A percentile compares a stretch with the other conserved stretches of the same genome.
Conservation (phyloP, 148 eudicot genomes). For the Chenopodium berlandieri region DNA sequence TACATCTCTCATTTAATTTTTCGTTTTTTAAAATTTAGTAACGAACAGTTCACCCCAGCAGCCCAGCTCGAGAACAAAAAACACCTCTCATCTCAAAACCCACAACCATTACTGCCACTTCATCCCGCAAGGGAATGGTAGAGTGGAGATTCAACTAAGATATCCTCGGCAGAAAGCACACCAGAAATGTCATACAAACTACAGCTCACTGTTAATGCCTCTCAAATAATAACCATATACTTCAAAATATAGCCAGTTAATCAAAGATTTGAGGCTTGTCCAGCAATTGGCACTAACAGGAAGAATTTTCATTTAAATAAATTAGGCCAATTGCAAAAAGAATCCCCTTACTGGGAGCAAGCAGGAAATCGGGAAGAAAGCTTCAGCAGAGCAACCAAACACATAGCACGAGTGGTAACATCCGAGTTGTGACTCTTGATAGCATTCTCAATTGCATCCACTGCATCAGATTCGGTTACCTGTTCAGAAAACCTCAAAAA, state of each 20-base stretch:
- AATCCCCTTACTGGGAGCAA: slow-evolving; percentile 70
- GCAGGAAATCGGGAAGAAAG: slow-evolving; percentile 90
- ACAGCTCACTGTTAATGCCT: background rate
- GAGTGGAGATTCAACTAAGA: background rate
- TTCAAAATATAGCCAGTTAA: background rate
- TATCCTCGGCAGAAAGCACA: background rate
- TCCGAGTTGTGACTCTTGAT: slow-evolving; percentile 65
- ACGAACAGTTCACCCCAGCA: background rate
- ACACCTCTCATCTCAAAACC: background rate
- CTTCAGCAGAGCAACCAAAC: slow-evolving; percentile 84
- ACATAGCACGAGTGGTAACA: slow-evolving; percentile 84
- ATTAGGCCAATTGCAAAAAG: background rate
- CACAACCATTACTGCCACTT: background rate
- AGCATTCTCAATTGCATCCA: slow-evolving; percentile 77
- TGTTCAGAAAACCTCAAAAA: slow-evolving; percentile 35
- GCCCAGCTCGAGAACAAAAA: background rate
- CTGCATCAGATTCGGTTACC: slow-evolving; percentile 94
- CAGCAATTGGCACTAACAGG: background rate
- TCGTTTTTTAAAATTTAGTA: background rate
- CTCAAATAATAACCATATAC: background rate
- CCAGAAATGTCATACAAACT: background rate
- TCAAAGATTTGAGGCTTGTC: background rate
- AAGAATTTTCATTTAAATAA: background rate
- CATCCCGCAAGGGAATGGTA: background rate
- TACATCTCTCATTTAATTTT: background rate